Base-by-base conservation (phyloP, 192 early-diverging fungal genomes). In the Mortierella alpina region DNA sequence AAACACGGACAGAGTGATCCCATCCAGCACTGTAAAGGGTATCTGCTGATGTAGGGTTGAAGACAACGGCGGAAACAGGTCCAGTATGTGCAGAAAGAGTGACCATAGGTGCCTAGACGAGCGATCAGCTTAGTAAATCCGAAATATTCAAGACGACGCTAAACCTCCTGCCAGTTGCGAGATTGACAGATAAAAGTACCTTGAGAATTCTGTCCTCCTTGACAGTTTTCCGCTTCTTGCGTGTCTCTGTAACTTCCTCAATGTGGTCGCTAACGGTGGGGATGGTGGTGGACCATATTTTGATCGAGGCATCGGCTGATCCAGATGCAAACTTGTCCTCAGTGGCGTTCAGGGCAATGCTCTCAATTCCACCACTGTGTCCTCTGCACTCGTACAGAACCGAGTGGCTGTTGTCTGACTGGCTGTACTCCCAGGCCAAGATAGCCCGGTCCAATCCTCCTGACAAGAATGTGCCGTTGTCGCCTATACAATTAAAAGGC, bases 1-100 rank as follows among this genome's bases (percentile, higher is more conserved):
- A 99, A 13, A 88, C 83, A 64, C 96, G 87, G 54, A 98, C 87
- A 49, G 95, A 92, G 82, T 99, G 96, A 87, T 99, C 98, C 91
- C 92, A 95, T 68, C 96, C 94, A 75, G 93, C 96, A 63, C 91
- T 91, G 83, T 92, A 98, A 55, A 98, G 72, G 58, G 85, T 86
- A 66, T 89, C 86, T 67, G 86, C 80, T 44, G 89, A 84, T 61
- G 63, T 75, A 14, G 78, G 73, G n/a, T 68, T 74, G 80, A 94
- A 98, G 59, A 78, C 83, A 15, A 96, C 87, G 22, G 90, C 73
- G 18, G 90, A 92, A 8, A 97, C 93, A 45, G 89, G 88, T 3
- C 93, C 96, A 20, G 89, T 84, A 72, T 99, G 97, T 5, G 92
- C 96, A 18, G 85, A 84, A 31, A 88, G 75, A 14, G 77, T 84